A percentile compares a stretch with the other conserved stretches of the same genome.
Conservation (phyloP, 2,329 filamentous ascomycete species). For the Bipolaris cookei region DNA sequence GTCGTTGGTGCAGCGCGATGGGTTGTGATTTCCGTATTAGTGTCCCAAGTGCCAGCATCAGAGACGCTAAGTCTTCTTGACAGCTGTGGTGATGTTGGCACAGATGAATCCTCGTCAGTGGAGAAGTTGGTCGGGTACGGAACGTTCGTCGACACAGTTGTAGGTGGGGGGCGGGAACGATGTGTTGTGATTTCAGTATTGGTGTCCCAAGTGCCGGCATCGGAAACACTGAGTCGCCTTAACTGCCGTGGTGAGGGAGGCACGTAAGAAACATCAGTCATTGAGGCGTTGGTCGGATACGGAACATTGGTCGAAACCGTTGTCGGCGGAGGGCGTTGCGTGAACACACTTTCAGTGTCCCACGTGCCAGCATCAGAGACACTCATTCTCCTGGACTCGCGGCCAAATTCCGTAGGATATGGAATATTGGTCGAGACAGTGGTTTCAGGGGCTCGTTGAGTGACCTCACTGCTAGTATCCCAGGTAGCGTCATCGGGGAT, state of each 20-base stretch:
- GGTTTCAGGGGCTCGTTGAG: constrained; percentile 4
- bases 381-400: constrained; percentile 5
- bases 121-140: constrained; percentile 7
- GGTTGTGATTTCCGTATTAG: constrained; percentile 8
- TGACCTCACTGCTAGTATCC: constrained; percentile 17
- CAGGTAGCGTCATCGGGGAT: constrained; percentile 13
- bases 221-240: constrained; percentile 13
- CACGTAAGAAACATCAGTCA: background rate
- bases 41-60: constrained; percentile 16
- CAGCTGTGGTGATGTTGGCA: constrained; percentile 1
- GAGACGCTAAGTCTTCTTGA: constrained; percentile 13
- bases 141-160: constrained; percentile 15
- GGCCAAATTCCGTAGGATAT: background rate
- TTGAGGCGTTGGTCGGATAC: constrained; percentile 2
- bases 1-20: constrained; percentile 9
- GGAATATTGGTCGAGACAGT: constrained; percentile 9
- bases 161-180: constrained; percentile 9
- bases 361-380: constrained; percentile 10
- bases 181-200: constrained; percentile 8
- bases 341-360: constrained; percentile 7
- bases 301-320: constrained; percentile 16
- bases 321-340: constrained; percentile 7
- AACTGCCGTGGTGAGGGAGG: constrained; percentile 3
- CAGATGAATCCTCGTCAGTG: background rate
- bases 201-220: constrained; percentile 16